Conservation (phyloP, 495 filamentous ascomycete species). For the Stereocaulon alpinum region DNA sequence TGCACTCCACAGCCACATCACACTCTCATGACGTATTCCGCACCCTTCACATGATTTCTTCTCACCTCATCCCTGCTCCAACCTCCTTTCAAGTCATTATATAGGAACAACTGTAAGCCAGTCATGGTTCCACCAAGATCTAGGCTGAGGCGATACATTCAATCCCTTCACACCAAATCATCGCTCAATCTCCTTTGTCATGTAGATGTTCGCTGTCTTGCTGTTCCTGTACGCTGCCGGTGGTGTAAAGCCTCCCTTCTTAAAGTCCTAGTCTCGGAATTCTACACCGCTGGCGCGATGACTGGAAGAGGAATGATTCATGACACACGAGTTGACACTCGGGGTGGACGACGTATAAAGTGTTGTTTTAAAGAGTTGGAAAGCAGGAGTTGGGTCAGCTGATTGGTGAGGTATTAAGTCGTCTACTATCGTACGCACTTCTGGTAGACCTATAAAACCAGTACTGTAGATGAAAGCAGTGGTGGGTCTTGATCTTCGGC, state of each 20-base stretch:
- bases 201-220: constrained; percentile 35
- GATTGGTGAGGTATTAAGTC: constrained; percentile 40
- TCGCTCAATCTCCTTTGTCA: constrained; percentile 38
- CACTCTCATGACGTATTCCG: constrained; percentile 34
- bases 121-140: constrained; percentile 34
- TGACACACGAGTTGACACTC: constrained; percentile 35
- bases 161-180: constrained; percentile 32
- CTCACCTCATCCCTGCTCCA: constrained; percentile 20
- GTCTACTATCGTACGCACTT: constrained; percentile 30
- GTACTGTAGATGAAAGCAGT: constrained; percentile 40
- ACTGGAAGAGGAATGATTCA: constrained; percentile 31
- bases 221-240: constrained; percentile 30
- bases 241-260: constrained; percentile 29
- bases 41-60: constrained; percentile 27
- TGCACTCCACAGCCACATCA: constrained; percentile 19
- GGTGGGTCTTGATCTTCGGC: constrained; percentile 30
- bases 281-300: constrained; percentile 28
- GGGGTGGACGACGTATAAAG: constrained; percentile 33
- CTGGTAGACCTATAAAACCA: constrained; percentile 37
- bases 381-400: constrained; percentile 40
- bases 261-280: constrained; percentile 26
- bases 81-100: constrained; percentile 17
- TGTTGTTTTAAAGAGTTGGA: constrained; percentile 35
- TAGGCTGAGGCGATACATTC: constrained; percentile 30
- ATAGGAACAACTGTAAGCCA: constrained; percentile 18